phyloP scores from a whole-genome alignment of 441 rosid genomes.

The Adansonia gregorii region DNA sequence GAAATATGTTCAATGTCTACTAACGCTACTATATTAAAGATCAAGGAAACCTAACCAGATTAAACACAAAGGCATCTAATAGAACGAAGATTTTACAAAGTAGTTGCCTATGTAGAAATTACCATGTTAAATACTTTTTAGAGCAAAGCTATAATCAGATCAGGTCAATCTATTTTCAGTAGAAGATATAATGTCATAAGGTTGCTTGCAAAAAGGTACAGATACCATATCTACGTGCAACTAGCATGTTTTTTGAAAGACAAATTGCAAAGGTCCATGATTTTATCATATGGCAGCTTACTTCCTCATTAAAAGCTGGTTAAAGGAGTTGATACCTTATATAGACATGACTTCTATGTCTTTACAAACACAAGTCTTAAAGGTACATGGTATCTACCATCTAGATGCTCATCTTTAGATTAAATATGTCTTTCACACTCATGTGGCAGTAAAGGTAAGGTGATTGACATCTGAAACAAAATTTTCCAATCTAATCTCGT shows the following conservation, averaged over 20 bases:
- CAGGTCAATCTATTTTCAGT: background rate
- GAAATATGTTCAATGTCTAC: constrained; percentile 2
- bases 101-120: background rate
- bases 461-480: background rate
- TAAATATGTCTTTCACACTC: background rate
- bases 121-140: constrained; percentile 1
- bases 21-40: background rate
- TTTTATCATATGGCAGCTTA: background rate
- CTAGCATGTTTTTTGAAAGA: background rate
- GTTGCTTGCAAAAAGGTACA: background rate
- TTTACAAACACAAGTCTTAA: background rate
- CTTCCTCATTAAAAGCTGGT: background rate
- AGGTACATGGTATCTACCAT: background rate
- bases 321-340: background rate
- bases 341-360: background rate
- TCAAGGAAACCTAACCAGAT: background rate
- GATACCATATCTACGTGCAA: background rate
- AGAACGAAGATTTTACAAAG: background rate
- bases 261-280: background rate
- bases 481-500: background rate
- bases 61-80: constrained; percentile 1
- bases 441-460: background rate
- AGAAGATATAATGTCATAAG: constrained; percentile 1
- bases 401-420: too few species aligned
- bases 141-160: constrained; percentile 3